Conservation (phyloP, 768 basidiomycete genomes). For the Russula sp. region DNA sequence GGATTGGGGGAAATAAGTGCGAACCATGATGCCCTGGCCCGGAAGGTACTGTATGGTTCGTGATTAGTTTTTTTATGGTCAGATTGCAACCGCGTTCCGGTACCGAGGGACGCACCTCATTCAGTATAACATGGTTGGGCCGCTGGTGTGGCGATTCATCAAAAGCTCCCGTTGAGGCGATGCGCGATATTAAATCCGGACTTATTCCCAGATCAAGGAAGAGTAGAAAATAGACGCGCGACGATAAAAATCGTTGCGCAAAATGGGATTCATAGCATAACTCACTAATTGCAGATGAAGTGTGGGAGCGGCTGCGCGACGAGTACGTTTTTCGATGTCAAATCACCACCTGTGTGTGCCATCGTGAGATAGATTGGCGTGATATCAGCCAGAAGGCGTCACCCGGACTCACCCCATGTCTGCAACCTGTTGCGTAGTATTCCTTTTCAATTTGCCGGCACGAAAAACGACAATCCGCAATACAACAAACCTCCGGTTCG, state of each 20-base stretch:
- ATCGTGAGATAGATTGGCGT: neutral
- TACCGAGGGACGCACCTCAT: conserved; percentile 55
- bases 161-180: conserved; percentile 64
- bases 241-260: conserved; percentile 1
- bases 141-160: conserved; percentile 55
- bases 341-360: conserved; percentile 59
- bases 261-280: neutral
- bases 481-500: conserved; percentile 59
- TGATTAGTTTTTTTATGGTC: neutral
- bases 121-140: conserved; percentile 89
- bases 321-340: conserved; percentile 64
- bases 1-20: conserved; percentile 22
- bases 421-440: conserved; percentile 55
- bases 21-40: conserved; percentile 92
- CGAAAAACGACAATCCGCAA: neutral
- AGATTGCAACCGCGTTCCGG: neutral
- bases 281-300: conserved; percentile 69
- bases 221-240: neutral
- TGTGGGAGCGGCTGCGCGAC: conserved; percentile 66
- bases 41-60: conserved; percentile 59
- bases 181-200: conserved; percentile 72
- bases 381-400: neutral
- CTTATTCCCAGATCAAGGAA: conserved; percentile 42
- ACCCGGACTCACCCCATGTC: conserved; percentile 65
- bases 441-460: neutral